Evolutionary conservation across 768 basidiomycete species (phyloP).

Genomic region (Naganishia friedmannii): DNA sequence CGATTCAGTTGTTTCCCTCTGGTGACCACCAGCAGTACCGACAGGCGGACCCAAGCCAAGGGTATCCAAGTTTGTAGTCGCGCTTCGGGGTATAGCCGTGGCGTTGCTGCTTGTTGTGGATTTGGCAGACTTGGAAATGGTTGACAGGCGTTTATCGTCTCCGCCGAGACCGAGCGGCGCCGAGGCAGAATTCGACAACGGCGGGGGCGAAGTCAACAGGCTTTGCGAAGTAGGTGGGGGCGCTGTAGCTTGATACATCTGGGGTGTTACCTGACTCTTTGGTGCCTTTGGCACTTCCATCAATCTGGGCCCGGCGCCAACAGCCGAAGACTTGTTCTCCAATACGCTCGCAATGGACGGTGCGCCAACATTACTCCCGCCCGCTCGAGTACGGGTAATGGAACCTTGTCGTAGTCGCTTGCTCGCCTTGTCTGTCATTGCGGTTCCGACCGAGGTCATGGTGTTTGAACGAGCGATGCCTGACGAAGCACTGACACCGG

Average conservation of each 20-base stretch:
- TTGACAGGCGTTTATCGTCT: constrained; percentile 11
- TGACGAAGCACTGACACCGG: constrained; percentile 23
- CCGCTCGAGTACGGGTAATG: constrained; percentile 27
- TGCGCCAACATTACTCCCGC: constrained; percentile 17
- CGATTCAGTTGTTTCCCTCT: neutral
- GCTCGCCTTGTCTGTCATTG: constrained; percentile 1
- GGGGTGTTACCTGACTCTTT: constrained; percentile 45
- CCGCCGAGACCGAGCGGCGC: constrained; percentile 23
- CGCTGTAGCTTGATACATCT: constrained; percentile 35
- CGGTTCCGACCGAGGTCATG: constrained; percentile 35
- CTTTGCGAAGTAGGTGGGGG: constrained; percentile 34
- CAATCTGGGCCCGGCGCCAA: constrained; percentile 37
- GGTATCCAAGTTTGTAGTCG: constrained; percentile 18
- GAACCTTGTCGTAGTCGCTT: constrained; percentile 29
- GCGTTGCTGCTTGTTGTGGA: constrained; percentile 6
- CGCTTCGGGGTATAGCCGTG: constrained; percentile 21
- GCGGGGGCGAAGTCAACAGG: constrained; percentile 25
- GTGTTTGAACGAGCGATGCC: constrained; percentile 37
- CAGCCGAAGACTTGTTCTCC: constrained; percentile 5
- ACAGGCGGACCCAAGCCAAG: constrained; percentile 26
- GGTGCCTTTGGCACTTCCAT: constrained; percentile 51
- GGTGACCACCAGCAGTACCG: constrained; percentile 2
- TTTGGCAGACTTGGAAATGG: constrained; percentile 18
- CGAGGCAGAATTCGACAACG: constrained; percentile 28
- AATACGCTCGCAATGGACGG: constrained; percentile 24